These are phyloP conservation scores for Umbelopsis sp. DNA, from an alignment of 371 early-diverging fungal genomes.

Conservation along the genomic window DNA sequence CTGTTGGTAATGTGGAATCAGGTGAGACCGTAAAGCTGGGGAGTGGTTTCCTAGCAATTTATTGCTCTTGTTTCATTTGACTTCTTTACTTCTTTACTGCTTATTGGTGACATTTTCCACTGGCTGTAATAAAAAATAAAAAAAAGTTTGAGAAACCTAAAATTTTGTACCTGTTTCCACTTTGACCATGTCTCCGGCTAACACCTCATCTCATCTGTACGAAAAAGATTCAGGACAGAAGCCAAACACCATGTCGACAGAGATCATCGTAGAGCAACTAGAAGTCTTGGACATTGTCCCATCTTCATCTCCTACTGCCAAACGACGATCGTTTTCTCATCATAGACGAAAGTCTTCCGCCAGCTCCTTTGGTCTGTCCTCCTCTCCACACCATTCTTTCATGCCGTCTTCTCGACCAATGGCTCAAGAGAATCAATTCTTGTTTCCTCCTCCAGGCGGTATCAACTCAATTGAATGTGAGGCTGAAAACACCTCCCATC, in stretches of 20 bases:
- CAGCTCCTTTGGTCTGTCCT: neutral
- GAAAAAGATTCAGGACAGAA: neutral
- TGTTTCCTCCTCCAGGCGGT: neutral
- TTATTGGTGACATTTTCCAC: neutral
- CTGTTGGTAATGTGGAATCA: no score
- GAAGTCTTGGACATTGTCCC: neutral
- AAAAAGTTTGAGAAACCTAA: neutral
- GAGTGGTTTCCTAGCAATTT: no score
- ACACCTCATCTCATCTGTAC: neutral
- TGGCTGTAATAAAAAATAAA: neutral
- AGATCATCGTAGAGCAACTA: conserved; percentile 3
- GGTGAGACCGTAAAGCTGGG: no score
- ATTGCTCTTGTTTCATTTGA: no score
- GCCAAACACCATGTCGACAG: neutral
- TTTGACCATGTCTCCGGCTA: neutral
- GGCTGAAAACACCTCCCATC: neutral
- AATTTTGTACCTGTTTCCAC: neutral
- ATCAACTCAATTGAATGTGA: neutral
- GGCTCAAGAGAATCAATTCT: neutral
- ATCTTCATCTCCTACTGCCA: neutral
- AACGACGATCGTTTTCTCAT: conserved; percentile 13
- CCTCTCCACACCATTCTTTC: neutral
- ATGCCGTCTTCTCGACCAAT: conserved; percentile 2
- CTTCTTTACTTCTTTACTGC: no score
- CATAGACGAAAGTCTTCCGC: conserved; percentile 11